phyloP scores from a whole-genome alignment of 1,284 basidiomycete species.

The Leccinum olivaceoglutinosum region DNA sequence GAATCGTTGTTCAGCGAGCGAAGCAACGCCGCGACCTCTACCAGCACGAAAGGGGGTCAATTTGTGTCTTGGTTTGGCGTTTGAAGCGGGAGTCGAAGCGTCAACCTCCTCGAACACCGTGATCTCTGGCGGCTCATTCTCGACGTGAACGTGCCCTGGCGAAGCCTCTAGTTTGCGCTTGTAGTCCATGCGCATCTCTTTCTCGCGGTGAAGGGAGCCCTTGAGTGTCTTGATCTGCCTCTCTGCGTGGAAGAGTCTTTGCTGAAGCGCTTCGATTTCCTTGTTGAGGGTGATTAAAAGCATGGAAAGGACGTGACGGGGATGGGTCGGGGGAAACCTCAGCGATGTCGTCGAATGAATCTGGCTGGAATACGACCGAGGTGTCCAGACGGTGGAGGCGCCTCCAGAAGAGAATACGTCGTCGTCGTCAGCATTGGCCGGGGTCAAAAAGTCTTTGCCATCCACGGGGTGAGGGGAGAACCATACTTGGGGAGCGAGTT shows the following conservation, averaged over 20 bases:
- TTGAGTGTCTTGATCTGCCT: conserved; percentile 77
- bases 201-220: conserved; percentile 72
- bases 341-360: conserved; percentile 47
- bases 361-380: conserved; percentile 51
- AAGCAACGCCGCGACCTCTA: conserved; percentile 45
- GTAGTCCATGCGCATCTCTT: conserved; percentile 68
- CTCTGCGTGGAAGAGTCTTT: conserved; percentile 77
- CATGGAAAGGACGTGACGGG: conserved; percentile 53
- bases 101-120: conserved; percentile 42
- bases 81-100: conserved; percentile 30
- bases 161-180: conserved; percentile 45
- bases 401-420: conserved; percentile 63
- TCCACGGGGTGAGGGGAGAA: conserved; percentile 54
- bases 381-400: conserved; percentile 55
- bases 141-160: conserved; percentile 33
- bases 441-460: conserved; percentile 50
- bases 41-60: conserved; percentile 35
- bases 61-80: conserved; percentile 25
- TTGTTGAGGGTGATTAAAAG: conserved; percentile 67
- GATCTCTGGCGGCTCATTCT: conserved; percentile 38
- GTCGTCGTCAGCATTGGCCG: conserved; percentile 48
- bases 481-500: conserved; percentile 55
- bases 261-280: conserved; percentile 75
- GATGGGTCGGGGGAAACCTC: conserved; percentile 68
- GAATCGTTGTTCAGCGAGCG: conserved; percentile 55